Conservation (phyloP, 2,329 filamentous ascomycete genomes). For the Fusarium bulbicola region DNA sequence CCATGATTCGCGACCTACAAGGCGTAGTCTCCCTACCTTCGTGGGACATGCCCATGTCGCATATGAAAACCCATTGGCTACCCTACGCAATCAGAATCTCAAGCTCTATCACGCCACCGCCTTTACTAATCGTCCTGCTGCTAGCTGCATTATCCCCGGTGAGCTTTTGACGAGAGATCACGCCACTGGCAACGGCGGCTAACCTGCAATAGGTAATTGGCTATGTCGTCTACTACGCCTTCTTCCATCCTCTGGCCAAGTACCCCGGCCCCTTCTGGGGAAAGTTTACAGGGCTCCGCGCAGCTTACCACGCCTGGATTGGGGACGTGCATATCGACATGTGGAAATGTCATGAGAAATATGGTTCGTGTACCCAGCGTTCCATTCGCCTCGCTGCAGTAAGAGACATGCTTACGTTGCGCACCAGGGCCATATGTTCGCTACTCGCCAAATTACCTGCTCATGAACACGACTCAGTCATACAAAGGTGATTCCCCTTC, state of each 20-base stretch:
- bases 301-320: conserved; percentile 48
- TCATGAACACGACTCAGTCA: not conserved
- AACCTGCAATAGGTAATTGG: not conserved
- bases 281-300: conserved; percentile 45
- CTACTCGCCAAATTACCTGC: not conserved
- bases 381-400: not conserved
- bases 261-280: conserved; percentile 48
- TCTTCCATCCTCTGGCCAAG: conserved; percentile 36
- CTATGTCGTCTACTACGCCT: conserved; percentile 5
- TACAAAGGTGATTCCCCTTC: not conserved
- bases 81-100: not conserved
- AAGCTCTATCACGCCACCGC: not conserved
- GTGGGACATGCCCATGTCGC: not conserved
- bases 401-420: not conserved
- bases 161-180: not conserved
- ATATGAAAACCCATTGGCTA: not conserved
- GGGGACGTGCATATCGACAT: conserved; percentile 49
- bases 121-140: not conserved
- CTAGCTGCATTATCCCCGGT: not conserved
- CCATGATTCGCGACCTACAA: not conserved
- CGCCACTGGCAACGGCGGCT: not conserved
- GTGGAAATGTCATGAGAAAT: conserved; percentile 46
- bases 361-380: conserved; percentile 38
- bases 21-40: not conserved
- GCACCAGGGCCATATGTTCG: not conserved